Conservation (phyloP, 371 early-diverging fungal species). For the Paraphysoderma sedebokerense region DNA sequence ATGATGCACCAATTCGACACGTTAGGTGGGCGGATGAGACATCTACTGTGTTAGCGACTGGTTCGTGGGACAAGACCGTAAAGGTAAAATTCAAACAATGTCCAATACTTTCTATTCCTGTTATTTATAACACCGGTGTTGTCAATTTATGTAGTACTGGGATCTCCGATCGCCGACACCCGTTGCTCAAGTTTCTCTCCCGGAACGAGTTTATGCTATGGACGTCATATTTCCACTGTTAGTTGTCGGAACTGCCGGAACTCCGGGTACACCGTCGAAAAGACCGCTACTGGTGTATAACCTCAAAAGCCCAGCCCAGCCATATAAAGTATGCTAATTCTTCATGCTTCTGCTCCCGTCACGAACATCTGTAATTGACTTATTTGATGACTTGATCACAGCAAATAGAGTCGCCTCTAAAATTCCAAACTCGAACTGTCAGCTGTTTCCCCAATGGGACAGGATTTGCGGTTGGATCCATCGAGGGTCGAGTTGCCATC, state of each 20-base stretch:
- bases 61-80: conserved; percentile 93
- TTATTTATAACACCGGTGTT: not conserved
- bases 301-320: conserved; percentile 52
- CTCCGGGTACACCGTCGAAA: no score
- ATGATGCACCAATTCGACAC: conserved; percentile 62
- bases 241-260: conserved; percentile 66
- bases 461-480: conserved; percentile 76
- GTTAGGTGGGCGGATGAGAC: conserved; percentile 50
- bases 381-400: conserved; percentile 3
- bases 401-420: conserved; percentile 53
- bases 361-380: conserved; percentile 10
- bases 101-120: not conserved
- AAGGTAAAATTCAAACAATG: conserved; percentile 32
- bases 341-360: conserved; percentile 10
- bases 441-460: conserved; percentile 56
- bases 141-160: conserved; percentile 51
- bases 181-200: conserved; percentile 48
- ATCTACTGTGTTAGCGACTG: conserved; percentile 55
- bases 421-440: conserved; percentile 69
- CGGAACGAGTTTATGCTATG: conserved; percentile 80
- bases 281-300: conserved; percentile 59
- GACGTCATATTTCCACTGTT: conserved; percentile 51
- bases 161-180: conserved; percentile 63
- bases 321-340: conserved; percentile 34
- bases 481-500: conserved; percentile 86